Percentiles rank a stretch among this genome's conserved stretches.
Conservation (phyloP, 2,329 filamentous ascomycete species). For the Paecilomyces sp. region DNA sequence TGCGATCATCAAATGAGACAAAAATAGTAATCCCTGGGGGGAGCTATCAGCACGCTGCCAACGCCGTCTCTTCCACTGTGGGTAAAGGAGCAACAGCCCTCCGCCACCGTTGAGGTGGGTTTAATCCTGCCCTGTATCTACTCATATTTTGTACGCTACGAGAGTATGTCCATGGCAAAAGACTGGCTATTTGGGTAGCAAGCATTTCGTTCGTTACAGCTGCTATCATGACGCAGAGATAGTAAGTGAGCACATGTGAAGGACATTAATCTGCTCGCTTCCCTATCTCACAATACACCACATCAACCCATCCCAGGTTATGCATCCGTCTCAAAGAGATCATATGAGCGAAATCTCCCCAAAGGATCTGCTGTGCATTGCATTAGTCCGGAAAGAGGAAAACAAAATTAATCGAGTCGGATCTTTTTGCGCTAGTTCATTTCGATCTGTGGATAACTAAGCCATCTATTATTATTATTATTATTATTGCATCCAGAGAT, state of each 20-base stretch:
- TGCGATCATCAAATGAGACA: background rate
- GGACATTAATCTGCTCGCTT: background rate
- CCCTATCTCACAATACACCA: background rate
- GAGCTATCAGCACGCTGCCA: background rate
- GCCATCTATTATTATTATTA: background rate
- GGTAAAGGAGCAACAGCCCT: background rate
- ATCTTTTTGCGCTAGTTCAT: background rate
- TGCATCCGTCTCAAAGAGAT: background rate
- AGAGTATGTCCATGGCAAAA: background rate
- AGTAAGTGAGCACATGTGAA: background rate
- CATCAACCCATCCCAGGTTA: background rate
- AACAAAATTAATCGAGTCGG: background rate
- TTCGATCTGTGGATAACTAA: background rate
- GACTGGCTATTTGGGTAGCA: background rate
- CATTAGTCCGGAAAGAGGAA: background rate
- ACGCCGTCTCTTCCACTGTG: background rate
- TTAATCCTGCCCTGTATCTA: background rate
- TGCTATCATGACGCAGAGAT: background rate
- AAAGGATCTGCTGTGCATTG: background rate
- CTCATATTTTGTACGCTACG: background rate
- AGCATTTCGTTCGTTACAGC: background rate
- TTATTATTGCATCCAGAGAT: background rate
- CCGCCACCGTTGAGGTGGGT: background rate
- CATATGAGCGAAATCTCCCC: background rate
- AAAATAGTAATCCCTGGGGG: background rate